Evolutionary conservation across 495 filamentous ascomycete species (phyloP), one percentile per base, ranked within the genome.

Genomic region (Melanomma pulvis-pyrius): DNA sequence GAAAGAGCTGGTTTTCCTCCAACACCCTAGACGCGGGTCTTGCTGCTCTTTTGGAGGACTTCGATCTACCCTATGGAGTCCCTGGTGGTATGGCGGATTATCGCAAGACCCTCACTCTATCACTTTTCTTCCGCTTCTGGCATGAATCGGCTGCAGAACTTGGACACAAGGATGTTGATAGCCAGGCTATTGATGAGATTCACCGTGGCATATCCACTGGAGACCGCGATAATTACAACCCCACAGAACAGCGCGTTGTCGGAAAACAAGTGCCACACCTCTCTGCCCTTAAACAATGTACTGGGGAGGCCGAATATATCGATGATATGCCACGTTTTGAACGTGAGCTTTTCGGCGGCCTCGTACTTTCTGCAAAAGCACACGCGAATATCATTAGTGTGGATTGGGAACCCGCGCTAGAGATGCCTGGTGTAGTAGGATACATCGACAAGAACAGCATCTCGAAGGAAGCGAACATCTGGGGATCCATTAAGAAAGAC

Each of bases 191-290:
- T 61, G 79, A 77, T 34, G 86, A 88, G 65, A 87, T 88, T 61
- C 83, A 86, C 67, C 75, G 86, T 59, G 79, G 75, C 0, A 83
- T 88, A n/a, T 88, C 86, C 0, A 75, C 77, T 0, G 87, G 87
- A 36, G 76, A 79, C 15, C 79, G 85, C 51, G 85, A 88, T 39
- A 68, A 80, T 36, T 68, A 74, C 54, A 80, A 80, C 50, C 78
- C 78, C 0, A 68, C 75, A 21, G 77, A 78, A 47, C 77, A 80
- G 52, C 60, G 75, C 9, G 71, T 80, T 26, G 76, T 80, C 13
- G 78, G 78, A 17, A 77, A 80, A 46, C 77, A 80, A 44, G 72
- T 80, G 15, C 77, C 77, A 0, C 76, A 78, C 61, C 59, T 80
- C 11, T 79, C 78, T 1, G 74, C 76, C 2, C 63, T 80, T 41